Evolutionary conservation across 2,329 filamentous ascomycete genomes (phyloP).

Genomic region (Stenocarpella maydis): DNA sequence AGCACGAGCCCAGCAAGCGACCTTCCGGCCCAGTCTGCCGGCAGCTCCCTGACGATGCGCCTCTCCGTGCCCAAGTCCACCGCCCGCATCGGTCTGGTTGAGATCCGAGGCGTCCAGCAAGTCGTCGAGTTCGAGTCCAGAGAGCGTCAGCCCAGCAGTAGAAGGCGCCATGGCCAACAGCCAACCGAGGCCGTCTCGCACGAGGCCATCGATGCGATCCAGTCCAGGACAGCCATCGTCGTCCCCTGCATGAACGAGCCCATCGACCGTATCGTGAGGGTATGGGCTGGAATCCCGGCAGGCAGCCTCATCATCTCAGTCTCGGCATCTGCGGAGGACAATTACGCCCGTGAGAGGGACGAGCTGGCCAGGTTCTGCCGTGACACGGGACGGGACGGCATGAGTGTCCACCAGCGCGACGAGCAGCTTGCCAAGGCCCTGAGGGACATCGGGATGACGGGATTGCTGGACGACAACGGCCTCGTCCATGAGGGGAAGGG

Average conservation of each 20-base stretch:
- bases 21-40: background rate
- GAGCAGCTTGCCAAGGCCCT: slow-evolving; percentile 40
- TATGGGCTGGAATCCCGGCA: slow-evolving; percentile 43
- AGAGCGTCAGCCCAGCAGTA: slow-evolving; percentile 1
- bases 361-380: slow-evolving; percentile 38
- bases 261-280: slow-evolving; percentile 39
- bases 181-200: slow-evolving; percentile 25
- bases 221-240: slow-evolving; percentile 42
- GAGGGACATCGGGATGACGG: slow-evolving; percentile 37
- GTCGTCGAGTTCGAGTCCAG: slow-evolving; percentile 34
- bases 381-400: slow-evolving; percentile 36
- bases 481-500: slow-evolving; percentile 44
- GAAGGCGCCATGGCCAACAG: background rate
- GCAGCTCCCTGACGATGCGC: slow-evolving; percentile 27
- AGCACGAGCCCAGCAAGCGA: background rate
- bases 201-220: slow-evolving; percentile 22
- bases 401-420: slow-evolving; percentile 45
- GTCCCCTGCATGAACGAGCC: slow-evolving; percentile 46
- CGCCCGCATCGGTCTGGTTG: slow-evolving; percentile 23
- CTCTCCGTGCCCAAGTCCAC: slow-evolving; percentile 15
- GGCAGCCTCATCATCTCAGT: slow-evolving; percentile 44
- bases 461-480: slow-evolving; percentile 37
- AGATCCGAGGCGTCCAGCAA: slow-evolving; percentile 32
- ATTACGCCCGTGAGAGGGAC: slow-evolving; percentile 38
- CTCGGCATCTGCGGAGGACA: slow-evolving; percentile 41